These are phyloP conservation scores for Euphorbia corollata DNA, from an alignment of 441 rosid species.

Conservation along the genomic window DNA sequence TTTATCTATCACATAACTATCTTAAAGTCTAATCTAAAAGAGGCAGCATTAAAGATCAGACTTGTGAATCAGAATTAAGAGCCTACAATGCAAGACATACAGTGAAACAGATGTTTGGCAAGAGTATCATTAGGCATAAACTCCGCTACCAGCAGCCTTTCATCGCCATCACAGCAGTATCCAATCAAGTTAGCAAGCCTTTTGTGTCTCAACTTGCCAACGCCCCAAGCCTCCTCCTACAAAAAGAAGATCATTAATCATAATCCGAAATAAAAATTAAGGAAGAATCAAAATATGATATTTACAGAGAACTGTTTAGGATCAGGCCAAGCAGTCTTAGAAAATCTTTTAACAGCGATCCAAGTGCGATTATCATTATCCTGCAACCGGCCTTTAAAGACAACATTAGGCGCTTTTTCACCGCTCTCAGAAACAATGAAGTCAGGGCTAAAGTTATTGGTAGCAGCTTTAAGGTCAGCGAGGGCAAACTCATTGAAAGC, in stretches of 20 bases:
- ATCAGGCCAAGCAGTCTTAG: slow-evolving; percentile 78
- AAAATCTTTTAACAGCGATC: slow-evolving; percentile 67
- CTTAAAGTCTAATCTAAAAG: background rate
- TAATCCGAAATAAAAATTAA: background rate
- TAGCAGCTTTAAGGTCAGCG: slow-evolving; percentile 69
- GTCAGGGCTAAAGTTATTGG: slow-evolving; percentile 68
- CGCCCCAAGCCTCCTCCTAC: slow-evolving; percentile 74
- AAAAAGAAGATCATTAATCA: background rate
- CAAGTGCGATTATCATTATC: slow-evolving; percentile 37
- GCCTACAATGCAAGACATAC: slow-evolving; percentile 34
- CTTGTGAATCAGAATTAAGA: background rate
- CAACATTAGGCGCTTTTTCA: slow-evolving; percentile 66
- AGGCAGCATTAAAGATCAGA: background rate
- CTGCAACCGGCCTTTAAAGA: slow-evolving; percentile 63
- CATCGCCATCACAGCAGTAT: slow-evolving; percentile 86
- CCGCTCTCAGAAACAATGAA: slow-evolving; percentile 65
- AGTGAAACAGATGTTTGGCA: slow-evolving; percentile 77
- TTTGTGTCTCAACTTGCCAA: slow-evolving; percentile 65
- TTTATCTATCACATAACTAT: background rate
- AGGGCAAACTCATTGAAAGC: slow-evolving; percentile 60
- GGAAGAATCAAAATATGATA: background rate
- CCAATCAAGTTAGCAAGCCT: slow-evolving; percentile 82
- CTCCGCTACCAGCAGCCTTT: slow-evolving; percentile 84
- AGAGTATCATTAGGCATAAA: slow-evolving; percentile 83
- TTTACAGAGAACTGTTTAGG: slow-evolving; percentile 81